Base-by-base conservation (phyloP, 768 basidiomycete genomes). In the Pleurotus giganteus region DNA sequence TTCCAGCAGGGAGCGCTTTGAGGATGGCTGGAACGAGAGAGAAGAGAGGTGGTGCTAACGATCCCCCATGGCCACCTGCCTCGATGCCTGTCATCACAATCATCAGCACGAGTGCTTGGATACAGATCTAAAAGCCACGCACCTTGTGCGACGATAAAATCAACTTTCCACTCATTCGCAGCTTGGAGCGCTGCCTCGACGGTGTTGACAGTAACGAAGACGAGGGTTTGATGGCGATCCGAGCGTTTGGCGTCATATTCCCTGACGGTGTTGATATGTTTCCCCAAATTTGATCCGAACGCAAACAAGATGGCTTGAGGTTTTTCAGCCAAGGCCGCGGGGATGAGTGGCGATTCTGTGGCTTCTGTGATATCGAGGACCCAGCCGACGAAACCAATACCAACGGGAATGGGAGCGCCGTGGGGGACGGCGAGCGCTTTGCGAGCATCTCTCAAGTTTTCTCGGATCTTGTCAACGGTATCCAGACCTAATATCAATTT, bases 321-420 rank as follows among this genome's bases (percentile, higher is more conserved):
- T 3, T 65, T 59, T 49, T 70, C 66, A 47, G 74, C 73, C 36
- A 83, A 70, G 17, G 75, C 70, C n/a, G 65, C 63, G 8, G 66
- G 65, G 17, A 82, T 61, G 19, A 73, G 43, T 4, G 65, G 65
- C 15, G 68, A 65, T 3, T 72, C 70, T 4, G 69, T 62, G 7
- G 47, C 55, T 9, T 67, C 67, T 1, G 74, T 67, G 21, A 69
- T 65, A 19, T 87, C 83, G 6, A 86, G 69, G 42, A 73, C 69
- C 80, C 80, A 87, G 8, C 73, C 73, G 29, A 86, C 60, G 61
- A 80, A 81, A 2, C 85, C 86, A 23, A 83, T 71, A 4, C 83
- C 85, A 39, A 85, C 61, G 2, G 81, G 81, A 34, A 81, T 71
- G 3, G 73, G 69, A 1, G 65, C 67, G 6, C 58, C 58, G 21